Conservation (phyloP, 2,329 filamentous ascomycete genomes). For the Ceratocystis harringtonii region DNA sequence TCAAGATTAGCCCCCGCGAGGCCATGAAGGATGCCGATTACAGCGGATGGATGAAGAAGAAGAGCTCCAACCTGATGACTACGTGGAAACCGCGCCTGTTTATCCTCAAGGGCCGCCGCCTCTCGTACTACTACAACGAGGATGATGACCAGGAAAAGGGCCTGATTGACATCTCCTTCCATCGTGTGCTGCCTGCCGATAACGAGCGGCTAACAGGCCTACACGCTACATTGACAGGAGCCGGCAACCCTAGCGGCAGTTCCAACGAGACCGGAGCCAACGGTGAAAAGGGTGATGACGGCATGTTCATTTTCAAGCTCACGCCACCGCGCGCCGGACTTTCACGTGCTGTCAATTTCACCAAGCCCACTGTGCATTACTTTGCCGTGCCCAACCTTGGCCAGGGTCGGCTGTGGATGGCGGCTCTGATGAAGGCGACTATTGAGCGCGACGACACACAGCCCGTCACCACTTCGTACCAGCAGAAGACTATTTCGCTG, state of each 20-base stretch:
- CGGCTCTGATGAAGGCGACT: slow-evolving; percentile 93
- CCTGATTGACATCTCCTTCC: slow-evolving; percentile 92
- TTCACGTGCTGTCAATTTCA: slow-evolving; percentile 87
- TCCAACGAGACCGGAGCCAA: slow-evolving; percentile 23
- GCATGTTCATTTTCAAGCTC: slow-evolving; percentile 96
- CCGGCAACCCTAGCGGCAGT: slow-evolving; percentile 45
- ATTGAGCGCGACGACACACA: slow-evolving; percentile 79
- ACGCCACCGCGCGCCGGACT: slow-evolving; percentile 78
- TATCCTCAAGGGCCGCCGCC: slow-evolving; percentile 73
- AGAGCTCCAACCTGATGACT: slow-evolving; percentile 87
- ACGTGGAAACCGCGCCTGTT: slow-evolving; percentile 98
- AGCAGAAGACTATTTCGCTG: slow-evolving; percentile 90
- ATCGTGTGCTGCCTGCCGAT: slow-evolving; percentile 88
- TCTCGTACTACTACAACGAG: slow-evolving; percentile 94
- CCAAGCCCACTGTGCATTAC: slow-evolving; percentile 92
- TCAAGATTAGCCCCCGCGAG: slow-evolving; percentile 66
- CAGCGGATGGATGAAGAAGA: slow-evolving; percentile 99
- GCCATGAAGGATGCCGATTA: slow-evolving; percentile 82
- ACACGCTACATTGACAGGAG: slow-evolving; percentile 81
- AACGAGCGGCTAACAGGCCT: slow-evolving; percentile 80
- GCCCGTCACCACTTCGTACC: slow-evolving; percentile 78
- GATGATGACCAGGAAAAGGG: slow-evolving; percentile 86
- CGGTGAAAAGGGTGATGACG: slow-evolving; percentile 41
- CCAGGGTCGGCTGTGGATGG: slow-evolving; percentile 92
- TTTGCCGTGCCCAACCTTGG: slow-evolving; percentile 88